Conservation (phyloP, 2,329 filamentous ascomycete genomes). For the Alternaria infectoria region DNA sequence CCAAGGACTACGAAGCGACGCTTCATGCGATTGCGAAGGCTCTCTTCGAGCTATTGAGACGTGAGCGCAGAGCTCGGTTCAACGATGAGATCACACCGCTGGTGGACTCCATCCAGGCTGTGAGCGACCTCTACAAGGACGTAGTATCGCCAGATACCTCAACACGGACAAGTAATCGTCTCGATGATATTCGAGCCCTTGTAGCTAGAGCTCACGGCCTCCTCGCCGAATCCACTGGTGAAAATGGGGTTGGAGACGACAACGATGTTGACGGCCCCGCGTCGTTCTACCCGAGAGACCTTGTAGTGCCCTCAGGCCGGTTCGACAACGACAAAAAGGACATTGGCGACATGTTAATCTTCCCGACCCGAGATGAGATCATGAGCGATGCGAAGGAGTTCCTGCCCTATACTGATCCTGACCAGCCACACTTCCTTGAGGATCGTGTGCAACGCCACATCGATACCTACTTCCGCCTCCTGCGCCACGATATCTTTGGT, state of each 20-base stretch:
- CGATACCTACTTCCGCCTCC: slow-evolving; percentile 43
- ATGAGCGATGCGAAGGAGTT: slow-evolving; percentile 49
- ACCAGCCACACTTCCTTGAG: slow-evolving; percentile 35
- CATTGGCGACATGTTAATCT: slow-evolving; percentile 38
- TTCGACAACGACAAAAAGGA: slow-evolving; percentile 45
- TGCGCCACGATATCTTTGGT: slow-evolving; percentile 43
- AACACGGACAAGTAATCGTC: neutral
- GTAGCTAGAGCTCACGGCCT: slow-evolving; percentile 24
- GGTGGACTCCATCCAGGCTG: slow-evolving; percentile 11
- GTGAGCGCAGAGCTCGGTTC: slow-evolving; percentile 26
- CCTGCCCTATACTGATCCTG: slow-evolving; percentile 37
- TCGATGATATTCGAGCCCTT: slow-evolving; percentile 20
- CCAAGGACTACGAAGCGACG: neutral
- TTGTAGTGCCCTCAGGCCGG: slow-evolving; percentile 27
- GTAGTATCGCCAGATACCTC: neutral
- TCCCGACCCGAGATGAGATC: slow-evolving; percentile 43
- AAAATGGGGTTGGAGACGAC: neutral
- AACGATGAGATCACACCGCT: slow-evolving; percentile 23
- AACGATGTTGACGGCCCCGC: neutral
- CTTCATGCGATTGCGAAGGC: slow-evolving; percentile 18
- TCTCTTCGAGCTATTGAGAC: slow-evolving; percentile 26
- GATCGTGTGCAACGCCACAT: slow-evolving; percentile 35
- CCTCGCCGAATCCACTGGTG: slow-evolving; percentile 6
- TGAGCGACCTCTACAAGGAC: slow-evolving; percentile 2
- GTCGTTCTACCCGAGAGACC: slow-evolving; percentile 32